phyloP scores from a whole-genome alignment of 2,329 filamentous ascomycete genomes.

The Penicillium sclerotigenum region DNA sequence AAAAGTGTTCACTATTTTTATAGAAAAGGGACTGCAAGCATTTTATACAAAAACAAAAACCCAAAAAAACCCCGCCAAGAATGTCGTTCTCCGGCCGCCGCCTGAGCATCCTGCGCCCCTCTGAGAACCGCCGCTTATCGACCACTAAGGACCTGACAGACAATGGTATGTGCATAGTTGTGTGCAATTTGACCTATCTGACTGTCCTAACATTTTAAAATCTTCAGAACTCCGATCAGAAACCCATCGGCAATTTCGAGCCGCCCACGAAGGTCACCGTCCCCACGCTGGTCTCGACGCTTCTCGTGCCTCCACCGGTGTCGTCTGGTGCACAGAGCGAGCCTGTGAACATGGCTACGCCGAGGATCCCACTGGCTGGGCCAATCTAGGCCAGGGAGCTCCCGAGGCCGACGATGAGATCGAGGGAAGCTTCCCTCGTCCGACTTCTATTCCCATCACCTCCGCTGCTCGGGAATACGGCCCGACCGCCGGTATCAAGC shows the following conservation, averaged over 20 bases:
- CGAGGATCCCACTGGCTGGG: conserved; percentile 79
- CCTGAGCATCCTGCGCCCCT: conserved; percentile 43
- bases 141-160: conserved; percentile 44
- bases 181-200: neutral
- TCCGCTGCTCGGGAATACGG: conserved; percentile 83
- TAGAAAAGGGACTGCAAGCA: neutral
- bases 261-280: conserved; percentile 84
- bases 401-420: conserved; percentile 94
- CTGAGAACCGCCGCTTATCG: conserved; percentile 40
- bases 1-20: neutral
- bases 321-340: conserved; percentile 72
- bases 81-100: conserved; percentile 50
- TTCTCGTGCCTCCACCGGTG: conserved; percentile 82
- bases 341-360: conserved; percentile 84
- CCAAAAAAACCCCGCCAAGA: conserved; percentile 8
- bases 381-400: conserved; percentile 90
- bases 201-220: conserved; percentile 1
- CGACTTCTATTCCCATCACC: conserved; percentile 72
- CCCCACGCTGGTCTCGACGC: conserved; percentile 89
- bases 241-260: conserved; percentile 84
- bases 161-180: conserved; percentile 41
- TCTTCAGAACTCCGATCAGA: conserved; percentile 71
- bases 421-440: conserved; percentile 79
- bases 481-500: conserved; percentile 90
- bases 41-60: neutral